Conservation (phyloP, 1,284 basidiomycete genomes). For the Ceratobasidium sp. region DNA sequence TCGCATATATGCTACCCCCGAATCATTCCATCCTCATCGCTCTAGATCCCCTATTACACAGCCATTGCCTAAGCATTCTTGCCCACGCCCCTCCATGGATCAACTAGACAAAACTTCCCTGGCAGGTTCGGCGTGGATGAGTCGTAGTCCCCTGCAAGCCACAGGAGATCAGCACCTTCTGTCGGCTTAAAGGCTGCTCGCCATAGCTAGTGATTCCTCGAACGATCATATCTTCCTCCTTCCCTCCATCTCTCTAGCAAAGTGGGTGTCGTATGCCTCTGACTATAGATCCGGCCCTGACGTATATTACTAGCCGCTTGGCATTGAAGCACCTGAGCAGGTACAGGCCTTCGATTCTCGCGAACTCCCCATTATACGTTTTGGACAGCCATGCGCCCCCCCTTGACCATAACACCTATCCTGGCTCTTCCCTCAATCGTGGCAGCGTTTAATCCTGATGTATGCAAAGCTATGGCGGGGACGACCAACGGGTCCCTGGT, state of each 20-base stretch:
- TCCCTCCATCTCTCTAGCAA: not conserved
- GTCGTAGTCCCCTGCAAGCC: not conserved
- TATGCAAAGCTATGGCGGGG: too few species aligned
- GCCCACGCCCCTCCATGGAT: not conserved
- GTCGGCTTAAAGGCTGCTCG: not conserved
- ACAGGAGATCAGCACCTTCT: not conserved
- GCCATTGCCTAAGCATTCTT: not conserved
- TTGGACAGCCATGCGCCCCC: conserved; percentile 7
- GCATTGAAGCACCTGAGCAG: too few species aligned
- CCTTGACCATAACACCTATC: not conserved
- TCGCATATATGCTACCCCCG: not conserved
- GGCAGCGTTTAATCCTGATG: not conserved
- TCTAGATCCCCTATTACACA: not conserved
- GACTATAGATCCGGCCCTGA: too few species aligned
- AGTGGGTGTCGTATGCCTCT: not conserved
- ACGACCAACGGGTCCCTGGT: too few species aligned
- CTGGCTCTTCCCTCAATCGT: conserved; percentile 6
- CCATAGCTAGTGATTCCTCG: not conserved
- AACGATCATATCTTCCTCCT: not conserved
- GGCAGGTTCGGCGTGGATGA: not conserved
- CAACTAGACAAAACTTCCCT: not conserved
- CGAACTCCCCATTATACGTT: too few species aligned
- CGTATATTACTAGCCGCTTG: too few species aligned
- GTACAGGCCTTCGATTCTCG: too few species aligned
- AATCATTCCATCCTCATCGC: not conserved